Evolutionary conservation across 2,329 filamentous ascomycete species (phyloP), one percentile per base, ranked within the genome.

Genomic region (Tolypocladium cylindrosporum): DNA sequence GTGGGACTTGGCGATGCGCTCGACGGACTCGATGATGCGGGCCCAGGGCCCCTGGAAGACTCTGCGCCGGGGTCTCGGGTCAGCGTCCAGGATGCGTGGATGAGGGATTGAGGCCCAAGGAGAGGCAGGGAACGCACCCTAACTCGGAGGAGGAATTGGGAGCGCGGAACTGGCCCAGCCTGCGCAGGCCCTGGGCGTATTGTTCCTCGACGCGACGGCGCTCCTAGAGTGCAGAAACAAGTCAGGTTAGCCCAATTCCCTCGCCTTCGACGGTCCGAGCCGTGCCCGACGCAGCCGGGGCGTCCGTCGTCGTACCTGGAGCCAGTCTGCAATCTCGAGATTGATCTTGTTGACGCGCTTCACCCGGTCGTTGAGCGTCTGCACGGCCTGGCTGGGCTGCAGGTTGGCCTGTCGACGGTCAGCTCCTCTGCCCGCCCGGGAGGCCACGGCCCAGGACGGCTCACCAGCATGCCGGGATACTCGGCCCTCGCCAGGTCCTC

Each of bases 391-490:
- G 65, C 77, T 77, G 34, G 94, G 93, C 72, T 90, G 85, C 67
- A 99, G 81, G 68, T 84, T 83, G 65, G 87, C 86, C 93, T 97
- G 60, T 57, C 27, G 21, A 34, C 19, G 51, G 39, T 24, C 41
- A 57, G 27, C 48, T 34, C 4, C 16, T 21, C 31, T 13, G 48
- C 16, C 4, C 24, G 9, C 48, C 8, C 8, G 45, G 24, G 10
- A 34, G 45, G 14, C 16, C 45, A 6, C 45, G n/a, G 8, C 45
- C 45, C 45, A 24, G 24, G 45, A 21, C 3, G 48, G 37, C 88
- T 80, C 81, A 97, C 93, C 87, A 96, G 87, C 84, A 97, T 87
- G 66, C 86, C 87, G 73, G 93, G 91, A 80, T 97, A 97, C 75
- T 97, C 93, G 74, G 89, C 82, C 75, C 91, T 85, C 72, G 89